These are phyloP conservation scores for Curvularia eragrostidis DNA, from an alignment of 2,329 filamentous ascomycete species.

Conservation along the genomic window DNA sequence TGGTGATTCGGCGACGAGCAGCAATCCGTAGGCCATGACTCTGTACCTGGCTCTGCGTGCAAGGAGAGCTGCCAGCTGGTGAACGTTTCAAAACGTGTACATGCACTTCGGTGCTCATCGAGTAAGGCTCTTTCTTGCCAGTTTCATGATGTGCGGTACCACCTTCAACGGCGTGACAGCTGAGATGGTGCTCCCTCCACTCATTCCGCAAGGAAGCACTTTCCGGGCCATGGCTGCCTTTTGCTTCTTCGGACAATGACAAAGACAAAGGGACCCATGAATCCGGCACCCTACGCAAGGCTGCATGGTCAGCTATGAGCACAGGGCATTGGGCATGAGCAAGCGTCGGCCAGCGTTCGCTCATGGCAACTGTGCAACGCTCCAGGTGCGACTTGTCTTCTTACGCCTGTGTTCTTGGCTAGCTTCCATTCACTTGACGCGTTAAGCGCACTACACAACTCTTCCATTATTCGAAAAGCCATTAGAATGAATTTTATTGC, in stretches of 20 bases:
- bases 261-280: slow-evolving; percentile 1
- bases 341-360: slow-evolving; percentile 2
- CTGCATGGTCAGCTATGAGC: slow-evolving; percentile 13
- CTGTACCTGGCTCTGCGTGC: slow-evolving; percentile 5
- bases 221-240: neutral
- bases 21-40: slow-evolving; percentile 8
- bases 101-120: slow-evolving; percentile 12
- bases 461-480: neutral
- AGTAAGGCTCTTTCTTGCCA: slow-evolving; percentile 5
- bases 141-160: slow-evolving; percentile 4
- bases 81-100: slow-evolving; percentile 16
- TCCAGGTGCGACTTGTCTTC: slow-evolving; percentile 8
- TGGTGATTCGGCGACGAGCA: slow-evolving; percentile 6
- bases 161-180: slow-evolving; percentile 9
- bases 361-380: neutral
- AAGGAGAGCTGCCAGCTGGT: slow-evolving; percentile 25
- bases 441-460: slow-evolving; percentile 1
- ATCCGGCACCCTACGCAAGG: slow-evolving; percentile 7
- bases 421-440: slow-evolving; percentile 1
- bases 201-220: neutral
- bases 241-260: slow-evolving; percentile 5
- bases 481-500: neutral
- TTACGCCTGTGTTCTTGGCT: neutral
- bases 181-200: slow-evolving; percentile 5
- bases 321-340: slow-evolving; percentile 13